Conservation (phyloP, 192 early-diverging fungal genomes). For the Polychytrium aggregatum region DNA sequence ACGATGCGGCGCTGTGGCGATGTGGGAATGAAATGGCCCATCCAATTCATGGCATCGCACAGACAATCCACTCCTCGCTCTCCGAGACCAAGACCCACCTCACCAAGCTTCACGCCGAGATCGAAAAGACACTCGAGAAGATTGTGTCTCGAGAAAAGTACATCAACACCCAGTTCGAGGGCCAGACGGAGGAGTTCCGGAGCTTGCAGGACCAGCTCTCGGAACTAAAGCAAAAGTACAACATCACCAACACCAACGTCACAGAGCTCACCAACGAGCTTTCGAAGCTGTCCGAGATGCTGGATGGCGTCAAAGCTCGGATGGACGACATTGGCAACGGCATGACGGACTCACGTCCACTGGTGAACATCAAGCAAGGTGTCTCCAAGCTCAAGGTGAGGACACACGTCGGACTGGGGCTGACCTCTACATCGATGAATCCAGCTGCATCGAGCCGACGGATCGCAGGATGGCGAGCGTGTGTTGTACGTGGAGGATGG, state of each 20-base stretch:
- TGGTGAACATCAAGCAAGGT: slow-evolving; percentile 43
- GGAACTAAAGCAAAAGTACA: slow-evolving; percentile 43
- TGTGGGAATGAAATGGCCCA: no score
- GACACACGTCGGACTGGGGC: no score
- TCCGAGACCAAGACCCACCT: slow-evolving; percentile 27
- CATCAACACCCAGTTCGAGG: slow-evolving; percentile 50
- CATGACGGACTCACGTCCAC: slow-evolving; percentile 54
- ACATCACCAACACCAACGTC: slow-evolving; percentile 30
- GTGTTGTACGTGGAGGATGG: not conserved
- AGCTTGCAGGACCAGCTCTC: slow-evolving; percentile 37
- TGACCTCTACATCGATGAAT: not conserved
- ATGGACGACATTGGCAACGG: slow-evolving; percentile 54
- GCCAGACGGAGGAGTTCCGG: slow-evolving; percentile 40
- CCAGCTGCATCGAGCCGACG: no score
- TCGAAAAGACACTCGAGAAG: slow-evolving; percentile 43
- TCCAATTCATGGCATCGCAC: no score
- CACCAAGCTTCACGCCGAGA: slow-evolving; percentile 29
- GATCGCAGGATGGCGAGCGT: not conserved
- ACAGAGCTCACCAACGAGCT: slow-evolving; percentile 36
- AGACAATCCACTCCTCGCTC: slow-evolving; percentile 30
- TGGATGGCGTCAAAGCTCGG: slow-evolving; percentile 42
- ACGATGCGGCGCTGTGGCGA: no score
- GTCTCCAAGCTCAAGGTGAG: slow-evolving; percentile 35
- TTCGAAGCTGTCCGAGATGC: slow-evolving; percentile 34
- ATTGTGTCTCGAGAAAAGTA: slow-evolving; percentile 46